Evolutionary conservation across 1,139 yeast species (phyloP).

Genomic region (Blastobotrys apis): DNA sequence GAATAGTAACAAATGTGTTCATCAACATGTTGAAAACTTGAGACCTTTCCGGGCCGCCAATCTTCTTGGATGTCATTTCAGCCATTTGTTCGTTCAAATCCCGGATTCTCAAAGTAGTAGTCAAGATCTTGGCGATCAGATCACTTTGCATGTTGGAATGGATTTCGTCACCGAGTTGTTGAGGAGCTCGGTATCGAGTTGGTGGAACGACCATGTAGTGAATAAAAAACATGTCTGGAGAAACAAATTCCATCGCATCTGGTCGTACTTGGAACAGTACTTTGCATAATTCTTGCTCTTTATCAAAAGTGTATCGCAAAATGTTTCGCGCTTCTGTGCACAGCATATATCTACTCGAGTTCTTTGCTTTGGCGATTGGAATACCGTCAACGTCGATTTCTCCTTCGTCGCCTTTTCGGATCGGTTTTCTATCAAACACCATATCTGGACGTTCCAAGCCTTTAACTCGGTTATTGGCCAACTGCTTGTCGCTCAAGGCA

Average conservation of each 20-base stretch:
- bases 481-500: slow-evolving; percentile 74
- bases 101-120: slow-evolving; percentile 75
- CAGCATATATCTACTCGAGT: slow-evolving; percentile 77
- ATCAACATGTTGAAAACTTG: slow-evolving; percentile 80
- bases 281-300: slow-evolving; percentile 44
- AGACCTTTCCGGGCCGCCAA: slow-evolving; percentile 67
- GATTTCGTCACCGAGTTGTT: slow-evolving; percentile 93
- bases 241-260: slow-evolving; percentile 44
- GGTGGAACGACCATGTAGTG: slow-evolving; percentile 91
- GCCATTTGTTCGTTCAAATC: slow-evolving; percentile 72
- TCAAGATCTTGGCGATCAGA: slow-evolving; percentile 70
- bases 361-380: slow-evolving; percentile 42
- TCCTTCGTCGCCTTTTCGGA: slow-evolving; percentile 25
- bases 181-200: slow-evolving; percentile 91
- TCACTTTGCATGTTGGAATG: slow-evolving; percentile 95
- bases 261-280: slow-evolving; percentile 79
- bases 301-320: slow-evolving; percentile 65
- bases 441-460: slow-evolving; percentile 73
- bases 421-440: slow-evolving; percentile 42
- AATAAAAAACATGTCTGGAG: slow-evolving; percentile 87
- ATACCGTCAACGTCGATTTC: slow-evolving; percentile 27
- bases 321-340: slow-evolving; percentile 83
- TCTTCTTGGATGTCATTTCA: slow-evolving; percentile 49
- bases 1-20: slow-evolving; percentile 92
- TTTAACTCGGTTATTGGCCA: slow-evolving; percentile 71